Percentiles rank a stretch among this genome's conserved stretches.
These are phyloP conservation scores for Linnemannia schmuckeri DNA, from an alignment of 192 early-diverging fungal species.

Conservation along the genomic window DNA sequence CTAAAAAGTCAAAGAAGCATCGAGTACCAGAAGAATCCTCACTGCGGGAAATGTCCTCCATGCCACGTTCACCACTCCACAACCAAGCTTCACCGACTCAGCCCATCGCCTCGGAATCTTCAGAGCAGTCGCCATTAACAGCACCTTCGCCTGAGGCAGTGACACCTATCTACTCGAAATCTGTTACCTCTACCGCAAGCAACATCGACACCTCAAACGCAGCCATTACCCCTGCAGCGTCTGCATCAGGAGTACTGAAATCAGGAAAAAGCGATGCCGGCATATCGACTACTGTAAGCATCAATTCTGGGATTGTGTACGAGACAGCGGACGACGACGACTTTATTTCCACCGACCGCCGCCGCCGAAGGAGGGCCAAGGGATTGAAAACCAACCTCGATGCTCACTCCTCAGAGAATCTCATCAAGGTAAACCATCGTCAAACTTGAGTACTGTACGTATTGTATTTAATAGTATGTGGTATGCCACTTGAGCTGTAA, in stretches of 20 bases:
- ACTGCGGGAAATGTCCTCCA: not conserved
- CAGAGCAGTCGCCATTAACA: not conserved
- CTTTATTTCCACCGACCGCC: slow-evolving; percentile 45
- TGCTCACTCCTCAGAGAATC: slow-evolving; percentile 25
- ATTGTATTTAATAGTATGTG: not conserved
- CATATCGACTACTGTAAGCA: not conserved
- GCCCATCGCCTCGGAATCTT: not conserved
- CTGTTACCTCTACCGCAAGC: not conserved
- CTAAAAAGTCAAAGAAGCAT: slow-evolving; percentile 38
- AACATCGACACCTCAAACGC: not conserved
- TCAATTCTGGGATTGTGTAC: slow-evolving; percentile 3
- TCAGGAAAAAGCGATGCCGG: not conserved
- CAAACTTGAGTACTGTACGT: not conserved
- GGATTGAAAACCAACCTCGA: not conserved
- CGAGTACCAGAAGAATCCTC: not conserved
- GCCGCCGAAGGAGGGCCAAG: slow-evolving; percentile 38
- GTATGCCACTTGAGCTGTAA: not conserved
- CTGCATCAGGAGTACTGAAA: not conserved
- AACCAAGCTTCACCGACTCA: not conserved
- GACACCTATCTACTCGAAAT: not conserved
- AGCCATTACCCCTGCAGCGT: not conserved
- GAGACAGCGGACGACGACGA: slow-evolving; percentile 46
- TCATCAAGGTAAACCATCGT: slow-evolving; percentile 27
- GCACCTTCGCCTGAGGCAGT: not conserved
- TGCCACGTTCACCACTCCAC: not conserved